These are phyloP conservation scores for Gaillardinia entomophila DNA, from an alignment of 805 yeast genomes.

Conservation along the genomic window DNA sequence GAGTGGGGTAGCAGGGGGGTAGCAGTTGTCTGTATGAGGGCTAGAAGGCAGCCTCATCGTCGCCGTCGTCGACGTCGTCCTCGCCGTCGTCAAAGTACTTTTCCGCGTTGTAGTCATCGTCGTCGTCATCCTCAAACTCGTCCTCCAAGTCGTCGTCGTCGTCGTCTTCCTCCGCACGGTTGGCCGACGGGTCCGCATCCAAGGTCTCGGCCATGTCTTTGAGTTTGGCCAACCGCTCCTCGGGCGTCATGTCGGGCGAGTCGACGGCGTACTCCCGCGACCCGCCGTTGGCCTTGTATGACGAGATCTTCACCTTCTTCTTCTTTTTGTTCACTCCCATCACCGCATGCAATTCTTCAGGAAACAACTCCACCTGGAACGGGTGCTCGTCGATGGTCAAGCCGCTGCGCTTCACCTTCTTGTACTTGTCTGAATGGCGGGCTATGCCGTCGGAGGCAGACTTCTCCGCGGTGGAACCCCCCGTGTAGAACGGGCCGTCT, in stretches of 20 bases:
- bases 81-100: slow-evolving; percentile 72
- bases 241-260: slow-evolving; percentile 28
- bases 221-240: slow-evolving; percentile 37
- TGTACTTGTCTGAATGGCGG: slow-evolving; percentile 76
- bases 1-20: background rate
- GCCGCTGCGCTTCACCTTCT: slow-evolving; percentile 64
- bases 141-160: slow-evolving; percentile 59
- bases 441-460: slow-evolving; percentile 57
- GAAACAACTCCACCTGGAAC: slow-evolving; percentile 63
- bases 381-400: slow-evolving; percentile 76
- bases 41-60: slow-evolving; percentile 66
- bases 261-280: slow-evolving; percentile 26
- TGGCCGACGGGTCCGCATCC: slow-evolving; percentile 35
- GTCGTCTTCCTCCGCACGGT: slow-evolving; percentile 33
- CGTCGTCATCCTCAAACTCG: slow-evolving; percentile 68
- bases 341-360: slow-evolving; percentile 67
- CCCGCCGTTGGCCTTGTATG: slow-evolving; percentile 34
- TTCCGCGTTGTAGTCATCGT: slow-evolving; percentile 76
- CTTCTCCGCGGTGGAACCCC: slow-evolving; percentile 21
- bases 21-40: background rate
- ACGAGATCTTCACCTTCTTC: slow-evolving; percentile 39
- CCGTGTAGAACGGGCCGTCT: slow-evolving; percentile 67
- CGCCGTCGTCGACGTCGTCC: slow-evolving; percentile 56
- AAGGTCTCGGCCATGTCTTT: slow-evolving; percentile 40
- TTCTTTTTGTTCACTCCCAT: slow-evolving; percentile 59